A percentile compares a stretch with the other conserved stretches of the same genome.
Evolutionary conservation across 2,329 filamentous ascomycete genomes (phyloP).

Genomic region (Sclerotinia spermophila): DNA sequence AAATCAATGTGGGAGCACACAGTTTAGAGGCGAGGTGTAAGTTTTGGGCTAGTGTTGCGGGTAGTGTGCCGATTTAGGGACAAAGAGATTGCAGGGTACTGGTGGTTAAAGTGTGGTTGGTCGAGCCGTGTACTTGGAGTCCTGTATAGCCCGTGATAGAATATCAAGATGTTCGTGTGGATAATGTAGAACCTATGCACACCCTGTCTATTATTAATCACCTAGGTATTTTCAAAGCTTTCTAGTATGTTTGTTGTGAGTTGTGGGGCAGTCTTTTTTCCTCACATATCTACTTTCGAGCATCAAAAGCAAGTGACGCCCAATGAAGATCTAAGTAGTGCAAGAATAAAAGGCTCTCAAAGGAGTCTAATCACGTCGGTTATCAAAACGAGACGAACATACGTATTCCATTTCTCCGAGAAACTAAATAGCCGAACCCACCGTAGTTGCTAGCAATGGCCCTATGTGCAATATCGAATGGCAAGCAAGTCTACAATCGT

Average conservation of each 20-base stretch:
- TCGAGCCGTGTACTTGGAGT: neutral
- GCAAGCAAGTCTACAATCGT: neutral
- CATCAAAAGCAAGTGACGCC: neutral
- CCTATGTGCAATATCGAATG: neutral
- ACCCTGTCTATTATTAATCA: neutral
- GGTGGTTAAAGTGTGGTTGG: neutral
- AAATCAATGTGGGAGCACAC: constrained; percentile 32
- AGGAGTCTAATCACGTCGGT: neutral
- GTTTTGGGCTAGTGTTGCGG: constrained; percentile 50
- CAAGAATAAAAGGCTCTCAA: neutral
- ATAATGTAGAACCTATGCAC: neutral
- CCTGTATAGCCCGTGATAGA: neutral
- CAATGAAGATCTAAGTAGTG: neutral
- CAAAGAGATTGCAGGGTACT: neutral
- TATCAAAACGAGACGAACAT: neutral
- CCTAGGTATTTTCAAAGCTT: neutral
- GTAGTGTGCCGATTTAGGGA: constrained; percentile 44
- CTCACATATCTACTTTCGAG: neutral
- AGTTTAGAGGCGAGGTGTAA: constrained; percentile 45
- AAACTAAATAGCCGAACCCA: neutral
- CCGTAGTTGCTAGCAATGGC: neutral
- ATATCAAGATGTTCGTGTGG: neutral
- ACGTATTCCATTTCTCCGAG: neutral
- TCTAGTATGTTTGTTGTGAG: neutral
- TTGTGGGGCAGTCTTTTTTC: neutral